A percentile compares a stretch with the other conserved stretches of the same genome.
phyloP scores from a whole-genome alignment of 1,284 basidiomycete genomes.

The Papiliotrema terrestris region DNA sequence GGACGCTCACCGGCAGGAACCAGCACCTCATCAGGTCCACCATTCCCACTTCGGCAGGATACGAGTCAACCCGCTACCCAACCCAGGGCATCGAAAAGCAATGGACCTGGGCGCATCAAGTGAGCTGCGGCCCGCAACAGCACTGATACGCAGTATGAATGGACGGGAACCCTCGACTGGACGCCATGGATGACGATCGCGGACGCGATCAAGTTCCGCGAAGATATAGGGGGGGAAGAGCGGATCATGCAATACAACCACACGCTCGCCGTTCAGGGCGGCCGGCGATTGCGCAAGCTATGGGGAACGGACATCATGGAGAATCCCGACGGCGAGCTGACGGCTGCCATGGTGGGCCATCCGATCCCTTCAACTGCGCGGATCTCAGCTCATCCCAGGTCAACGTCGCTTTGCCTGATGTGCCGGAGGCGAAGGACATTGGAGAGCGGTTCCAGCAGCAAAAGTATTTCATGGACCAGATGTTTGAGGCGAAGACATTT shows the following conservation, averaged over 20 bases:
- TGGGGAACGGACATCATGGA: conserved; percentile 65
- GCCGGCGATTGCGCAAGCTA: conserved; percentile 60
- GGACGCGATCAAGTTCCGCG: conserved; percentile 69
- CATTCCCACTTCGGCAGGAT: conserved; percentile 67
- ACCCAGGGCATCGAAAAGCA: conserved; percentile 20
- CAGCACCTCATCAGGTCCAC: conserved; percentile 71
- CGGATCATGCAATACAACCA: conserved; percentile 74
- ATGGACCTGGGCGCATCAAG: conserved; percentile 54
- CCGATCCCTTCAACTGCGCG: neutral
- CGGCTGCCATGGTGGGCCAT: conserved; percentile 66
- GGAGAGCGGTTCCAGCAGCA: conserved; percentile 21
- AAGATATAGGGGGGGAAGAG: conserved; percentile 77
- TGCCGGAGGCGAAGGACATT: conserved; percentile 19
- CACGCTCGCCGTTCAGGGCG: conserved; percentile 68
- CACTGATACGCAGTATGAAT: conserved; percentile 54
- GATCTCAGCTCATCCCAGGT: conserved; percentile 25
- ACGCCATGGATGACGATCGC: conserved; percentile 23
- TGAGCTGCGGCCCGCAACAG: conserved; percentile 52
- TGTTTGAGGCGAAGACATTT: conserved; percentile 34
- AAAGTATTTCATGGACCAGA: conserved; percentile 28
- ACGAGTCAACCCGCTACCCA: conserved; percentile 52
- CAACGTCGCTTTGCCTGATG: conserved; percentile 46
- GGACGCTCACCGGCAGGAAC: conserved; percentile 51
- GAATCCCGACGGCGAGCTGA: conserved; percentile 61
- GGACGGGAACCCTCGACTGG: conserved; percentile 41